These are phyloP conservation scores for Oxalis stricta DNA, from an alignment of 441 rosid genomes.

Conservation along the genomic window DNA sequence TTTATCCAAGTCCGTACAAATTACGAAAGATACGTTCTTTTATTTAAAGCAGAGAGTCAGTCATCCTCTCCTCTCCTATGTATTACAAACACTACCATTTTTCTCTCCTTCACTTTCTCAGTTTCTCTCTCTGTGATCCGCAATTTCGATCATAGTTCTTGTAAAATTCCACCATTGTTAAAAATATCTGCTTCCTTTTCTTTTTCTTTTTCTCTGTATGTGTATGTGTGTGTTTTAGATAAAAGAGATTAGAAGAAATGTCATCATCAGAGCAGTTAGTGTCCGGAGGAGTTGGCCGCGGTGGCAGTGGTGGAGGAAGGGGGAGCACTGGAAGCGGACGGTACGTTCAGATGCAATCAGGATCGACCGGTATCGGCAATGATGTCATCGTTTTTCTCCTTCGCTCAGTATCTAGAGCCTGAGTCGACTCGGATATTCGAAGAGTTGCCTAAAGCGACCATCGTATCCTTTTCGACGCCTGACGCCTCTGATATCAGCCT, in stretches of 20 bases:
- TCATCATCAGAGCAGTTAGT: slow-evolving; percentile 75
- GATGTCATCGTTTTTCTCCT: slow-evolving; percentile 42
- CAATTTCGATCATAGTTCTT: too few species aligned
- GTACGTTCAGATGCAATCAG: slow-evolving; percentile 66
- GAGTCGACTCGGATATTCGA: slow-evolving; percentile 69
- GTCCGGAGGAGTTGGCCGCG: slow-evolving; percentile 35
- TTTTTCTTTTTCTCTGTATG: too few species aligned
- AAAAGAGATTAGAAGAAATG: slow-evolving; percentile 18
- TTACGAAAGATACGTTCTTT: too few species aligned
- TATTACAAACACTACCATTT: too few species aligned
- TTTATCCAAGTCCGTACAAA: too few species aligned
- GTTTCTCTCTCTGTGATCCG: too few species aligned
- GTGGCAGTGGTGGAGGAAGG: too few species aligned
- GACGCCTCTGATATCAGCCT: slow-evolving; percentile 90
- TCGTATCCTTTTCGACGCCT: slow-evolving; percentile 78
- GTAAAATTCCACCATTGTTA: background rate
- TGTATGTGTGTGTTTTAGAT: background rate
- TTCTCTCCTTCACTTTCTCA: too few species aligned
- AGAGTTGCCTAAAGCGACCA: slow-evolving; percentile 71
- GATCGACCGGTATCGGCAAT: slow-evolving; percentile 27
- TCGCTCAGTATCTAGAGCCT: slow-evolving; percentile 26
- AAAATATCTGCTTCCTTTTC: too few species aligned
- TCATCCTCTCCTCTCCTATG: too few species aligned
- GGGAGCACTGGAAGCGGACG: too few species aligned
- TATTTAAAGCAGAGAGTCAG: too few species aligned